Base-by-base conservation (phyloP, 2,329 filamentous ascomycete species). In the Alternaria solani region DNA sequence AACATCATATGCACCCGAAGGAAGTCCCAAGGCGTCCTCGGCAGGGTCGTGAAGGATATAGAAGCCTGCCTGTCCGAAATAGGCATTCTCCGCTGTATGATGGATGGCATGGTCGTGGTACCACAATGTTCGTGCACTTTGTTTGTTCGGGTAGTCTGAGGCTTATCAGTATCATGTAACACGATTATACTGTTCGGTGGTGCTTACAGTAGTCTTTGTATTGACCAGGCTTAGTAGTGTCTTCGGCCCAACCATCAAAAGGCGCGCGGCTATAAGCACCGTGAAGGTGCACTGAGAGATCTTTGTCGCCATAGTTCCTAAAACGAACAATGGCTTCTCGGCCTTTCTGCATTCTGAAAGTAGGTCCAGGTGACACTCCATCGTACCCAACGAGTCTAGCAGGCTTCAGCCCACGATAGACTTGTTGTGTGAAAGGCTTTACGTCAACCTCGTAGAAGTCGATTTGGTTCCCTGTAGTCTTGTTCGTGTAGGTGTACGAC, bases 11-110 rank as follows among this genome's bases (percentile, higher is more conserved):
- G 80, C 68, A 12, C 85, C 85, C 2, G 75, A 78, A 5, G 86
- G 86, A 0, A 88, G 79, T 3, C 78, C 79, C 4, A 88, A 78
- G 1, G 69, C 66, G 25, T 84, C 80, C 57, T 88, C 85, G 3
- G 79, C 80, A 12, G 80, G 72, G 66, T 88, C 86, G 11, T 80
- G 76, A 38, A 88, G 65, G 55, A 88, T 83, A 67, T 88, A 88
- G 51, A 84, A 82, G 8, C 86, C 87, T 18, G 85, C 83, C 72
- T 87, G 85, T 8, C 87, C 86, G 48, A 83, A 83, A 71, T 87
- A 87, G 30, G 84, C 85, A 66, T 89, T 87, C 56, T 84, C 78
- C 8, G 85, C 83, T 11, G 86, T 88, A 55, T 79, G 75, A 30
- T 76, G 71, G 34, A 78, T 70, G 6, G 79, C 79, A 59, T 82